Evolutionary conservation across 169 alveolate species (phyloP).

Genomic region (Plasmodium knowlesi): DNA sequence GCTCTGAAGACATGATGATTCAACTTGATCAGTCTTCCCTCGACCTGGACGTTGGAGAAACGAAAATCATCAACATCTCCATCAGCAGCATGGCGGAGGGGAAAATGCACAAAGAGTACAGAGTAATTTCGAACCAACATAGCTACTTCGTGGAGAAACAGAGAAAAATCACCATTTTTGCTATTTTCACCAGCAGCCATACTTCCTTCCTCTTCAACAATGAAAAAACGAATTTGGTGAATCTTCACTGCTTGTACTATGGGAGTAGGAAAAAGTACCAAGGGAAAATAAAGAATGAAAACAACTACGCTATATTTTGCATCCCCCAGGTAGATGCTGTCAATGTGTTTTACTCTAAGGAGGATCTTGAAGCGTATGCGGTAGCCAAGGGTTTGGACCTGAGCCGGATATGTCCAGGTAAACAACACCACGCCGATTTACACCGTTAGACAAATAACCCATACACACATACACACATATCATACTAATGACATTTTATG

Average conservation of each 20-base stretch:
- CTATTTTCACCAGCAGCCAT: slow-evolving; percentile 41
- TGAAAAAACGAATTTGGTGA: slow-evolving; percentile 32
- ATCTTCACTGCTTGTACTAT: slow-evolving; percentile 36
- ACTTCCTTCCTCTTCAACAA: slow-evolving; percentile 20
- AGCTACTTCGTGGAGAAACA: slow-evolving; percentile 43
- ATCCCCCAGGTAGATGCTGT: background rate
- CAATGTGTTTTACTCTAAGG: slow-evolving; percentile 5
- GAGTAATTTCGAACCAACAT: slow-evolving; percentile 12
- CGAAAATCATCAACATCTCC: slow-evolving; percentile 15
- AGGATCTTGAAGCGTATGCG: background rate
- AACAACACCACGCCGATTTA: background rate
- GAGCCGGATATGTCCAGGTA: background rate
- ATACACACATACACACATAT: background rate
- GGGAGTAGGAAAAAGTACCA: slow-evolving; percentile 31
- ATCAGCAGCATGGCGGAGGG: slow-evolving; percentile 37
- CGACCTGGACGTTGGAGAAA: slow-evolving; percentile 5
- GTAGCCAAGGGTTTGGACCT: background rate
- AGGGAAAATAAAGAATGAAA: slow-evolving; percentile 63
- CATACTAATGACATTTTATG: background rate
- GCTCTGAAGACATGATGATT: background rate
- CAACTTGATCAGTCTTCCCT: slow-evolving; percentile 20
- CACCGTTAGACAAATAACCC: background rate
- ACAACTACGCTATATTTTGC: slow-evolving; percentile 22
- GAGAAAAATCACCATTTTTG: slow-evolving; percentile 5
- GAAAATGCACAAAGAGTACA: slow-evolving; percentile 8